phyloP scores from a whole-genome alignment of 306 rosid species.

The Inga leiocalycina region DNA sequence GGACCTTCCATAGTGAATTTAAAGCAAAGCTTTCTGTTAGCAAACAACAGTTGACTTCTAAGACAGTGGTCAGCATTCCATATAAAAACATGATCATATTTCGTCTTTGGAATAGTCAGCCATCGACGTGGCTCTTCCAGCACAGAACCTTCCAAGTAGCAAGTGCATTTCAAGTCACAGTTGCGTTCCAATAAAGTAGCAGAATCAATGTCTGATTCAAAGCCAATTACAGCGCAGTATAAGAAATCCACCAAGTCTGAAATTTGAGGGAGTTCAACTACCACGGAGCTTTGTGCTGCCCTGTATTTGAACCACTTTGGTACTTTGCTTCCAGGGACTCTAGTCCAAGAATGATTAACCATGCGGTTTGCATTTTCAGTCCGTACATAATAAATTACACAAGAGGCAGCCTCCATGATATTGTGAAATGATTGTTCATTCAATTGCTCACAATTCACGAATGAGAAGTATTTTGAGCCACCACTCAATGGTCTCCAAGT shows the following conservation, averaged over 20 bases:
- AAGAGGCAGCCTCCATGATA: neutral
- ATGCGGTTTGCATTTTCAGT: neutral
- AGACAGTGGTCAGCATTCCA: too few species aligned
- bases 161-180: neutral
- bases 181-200: accelerated
- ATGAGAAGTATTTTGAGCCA: accelerated
- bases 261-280: neutral
- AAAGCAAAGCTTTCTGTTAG: neutral
- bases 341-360: accelerated
- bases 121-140: too few species aligned
- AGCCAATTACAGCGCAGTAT: neutral
- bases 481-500: neutral
- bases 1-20: neutral
- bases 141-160: too few species aligned
- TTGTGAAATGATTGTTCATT: neutral
- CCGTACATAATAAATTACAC: neutral
- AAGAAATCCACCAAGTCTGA: neutral
- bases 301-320: neutral
- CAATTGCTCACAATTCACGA: neutral
- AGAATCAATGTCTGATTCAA: neutral
- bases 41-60: too few species aligned
- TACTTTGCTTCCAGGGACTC: neutral
- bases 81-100: neutral
- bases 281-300: neutral
- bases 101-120: too few species aligned